These are phyloP conservation scores for Blumeria graminis DNA, from an alignment of 2,329 filamentous ascomycete genomes.

Conservation along the genomic window DNA sequence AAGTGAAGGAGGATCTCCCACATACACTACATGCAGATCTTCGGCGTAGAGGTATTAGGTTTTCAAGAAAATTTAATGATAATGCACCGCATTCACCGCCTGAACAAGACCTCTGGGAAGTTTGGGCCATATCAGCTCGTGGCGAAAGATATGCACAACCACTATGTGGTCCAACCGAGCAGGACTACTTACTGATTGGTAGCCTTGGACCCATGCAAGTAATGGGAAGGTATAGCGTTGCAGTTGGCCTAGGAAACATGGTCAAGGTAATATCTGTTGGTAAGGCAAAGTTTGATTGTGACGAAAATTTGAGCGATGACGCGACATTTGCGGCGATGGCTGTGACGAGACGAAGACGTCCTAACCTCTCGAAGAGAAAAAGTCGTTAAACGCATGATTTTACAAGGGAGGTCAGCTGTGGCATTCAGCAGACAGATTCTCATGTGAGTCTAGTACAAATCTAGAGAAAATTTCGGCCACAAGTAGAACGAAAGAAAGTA, in stretches of 20 bases:
- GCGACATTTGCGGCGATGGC: slow-evolving; percentile 5
- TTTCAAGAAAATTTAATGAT: neutral
- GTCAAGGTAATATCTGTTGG: slow-evolving; percentile 48
- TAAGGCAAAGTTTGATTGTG: slow-evolving; percentile 33
- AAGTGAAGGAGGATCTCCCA: neutral
- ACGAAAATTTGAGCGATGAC: slow-evolving; percentile 8
- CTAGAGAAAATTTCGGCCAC: too few species aligned
- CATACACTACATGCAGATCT: slow-evolving; percentile 6
- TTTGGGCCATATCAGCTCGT: slow-evolving; percentile 23
- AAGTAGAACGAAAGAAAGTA: too few species aligned
- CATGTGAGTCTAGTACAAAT: too few species aligned
- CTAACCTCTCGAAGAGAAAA: slow-evolving; percentile 2
- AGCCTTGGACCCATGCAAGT: slow-evolving; percentile 38
- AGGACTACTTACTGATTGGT: slow-evolving; percentile 35
- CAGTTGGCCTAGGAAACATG: slow-evolving; percentile 46
- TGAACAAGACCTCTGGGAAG: slow-evolving; percentile 23
- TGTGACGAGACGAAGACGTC: slow-evolving; percentile 6
- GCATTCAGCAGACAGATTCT: too few species aligned
- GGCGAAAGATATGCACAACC: slow-evolving; percentile 16
- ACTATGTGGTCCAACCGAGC: slow-evolving; percentile 6
- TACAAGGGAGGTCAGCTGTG: too few species aligned
- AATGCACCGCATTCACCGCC: neutral
- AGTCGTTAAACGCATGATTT: neutral
- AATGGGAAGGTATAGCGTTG: slow-evolving; percentile 39
- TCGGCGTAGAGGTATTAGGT: slow-evolving; percentile 7